phyloP scores from a whole-genome alignment of 169 alveolate species.

The Plasmodium billcollinsi region DNA sequence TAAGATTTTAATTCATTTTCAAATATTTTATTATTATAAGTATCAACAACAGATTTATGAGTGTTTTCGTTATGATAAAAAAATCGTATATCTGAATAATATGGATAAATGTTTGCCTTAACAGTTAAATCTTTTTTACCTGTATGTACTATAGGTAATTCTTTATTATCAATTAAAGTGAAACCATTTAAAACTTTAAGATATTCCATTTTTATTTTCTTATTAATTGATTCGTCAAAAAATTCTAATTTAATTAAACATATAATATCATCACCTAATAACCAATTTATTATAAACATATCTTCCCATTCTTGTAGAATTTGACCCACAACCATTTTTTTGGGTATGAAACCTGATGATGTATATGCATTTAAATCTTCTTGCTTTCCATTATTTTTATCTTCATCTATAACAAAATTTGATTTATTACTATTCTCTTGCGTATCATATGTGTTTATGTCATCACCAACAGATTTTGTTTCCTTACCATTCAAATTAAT shows the following conservation, averaged over 20 bases:
- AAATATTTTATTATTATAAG: slow-evolving; percentile 5
- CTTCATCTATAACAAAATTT: slow-evolving; percentile 21
- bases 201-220: slow-evolving; percentile 16
- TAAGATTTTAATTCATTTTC: slow-evolving; percentile 55
- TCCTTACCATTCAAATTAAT: no score
- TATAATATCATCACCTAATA: slow-evolving; percentile 38
- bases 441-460: no score
- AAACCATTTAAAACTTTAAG: slow-evolving; percentile 37
- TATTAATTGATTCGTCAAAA: slow-evolving; percentile 20
- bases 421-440: neutral
- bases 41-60: neutral
- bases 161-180: slow-evolving; percentile 13
- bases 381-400: neutral
- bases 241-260: slow-evolving; percentile 20
- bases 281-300: slow-evolving; percentile 45
- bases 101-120: slow-evolving; percentile 46
- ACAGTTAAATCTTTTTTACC: slow-evolving; percentile 14
- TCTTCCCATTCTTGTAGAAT: neutral
- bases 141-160: neutral
- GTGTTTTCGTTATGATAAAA: slow-evolving; percentile 3
- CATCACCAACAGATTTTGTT: no score
- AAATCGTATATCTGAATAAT: slow-evolving; percentile 35
- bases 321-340: slow-evolving; percentile 23
- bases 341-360: neutral
- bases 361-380: neutral